Conservation (phyloP, 208 protist genomes). For the Tritrichomonas foetus region DNA sequence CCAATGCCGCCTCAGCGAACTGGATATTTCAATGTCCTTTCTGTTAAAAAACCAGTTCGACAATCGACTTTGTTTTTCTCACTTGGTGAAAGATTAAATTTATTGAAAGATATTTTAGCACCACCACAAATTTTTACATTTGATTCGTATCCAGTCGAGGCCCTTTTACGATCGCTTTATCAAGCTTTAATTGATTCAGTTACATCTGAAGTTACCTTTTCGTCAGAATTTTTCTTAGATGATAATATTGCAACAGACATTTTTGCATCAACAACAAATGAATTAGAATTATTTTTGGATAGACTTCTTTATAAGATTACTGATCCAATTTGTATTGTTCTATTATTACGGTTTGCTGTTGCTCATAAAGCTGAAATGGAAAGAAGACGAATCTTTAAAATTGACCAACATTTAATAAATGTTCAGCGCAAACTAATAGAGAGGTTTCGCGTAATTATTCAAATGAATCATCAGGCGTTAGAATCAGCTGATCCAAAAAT, state of each 20-base stretch:
- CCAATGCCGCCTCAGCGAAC: neutral
- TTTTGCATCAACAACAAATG: neutral
- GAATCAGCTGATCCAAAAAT: neutral
- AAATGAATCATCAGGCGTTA: neutral
- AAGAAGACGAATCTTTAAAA: neutral
- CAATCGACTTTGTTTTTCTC: neutral
- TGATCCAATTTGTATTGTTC: neutral
- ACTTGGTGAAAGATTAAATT: neutral
- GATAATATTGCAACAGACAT: neutral
- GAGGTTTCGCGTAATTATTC: neutral
- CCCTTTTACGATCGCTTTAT: neutral
- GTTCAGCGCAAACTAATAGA: neutral
- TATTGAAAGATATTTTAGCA: neutral
- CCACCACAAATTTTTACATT: neutral
- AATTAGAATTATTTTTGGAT: neutral
- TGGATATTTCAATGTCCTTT: neutral
- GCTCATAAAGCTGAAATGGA: neutral
- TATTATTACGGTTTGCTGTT: neutral
- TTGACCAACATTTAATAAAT: neutral
- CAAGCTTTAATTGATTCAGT: slow-evolving; percentile 22
- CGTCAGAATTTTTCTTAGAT: neutral
- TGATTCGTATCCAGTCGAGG: neutral
- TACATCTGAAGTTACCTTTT: neutral
- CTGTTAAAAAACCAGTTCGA: neutral
- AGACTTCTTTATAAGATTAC: neutral